Base-by-base conservation (phyloP, 257 asterid species). In the Ophiorrhiza pumila region DNA sequence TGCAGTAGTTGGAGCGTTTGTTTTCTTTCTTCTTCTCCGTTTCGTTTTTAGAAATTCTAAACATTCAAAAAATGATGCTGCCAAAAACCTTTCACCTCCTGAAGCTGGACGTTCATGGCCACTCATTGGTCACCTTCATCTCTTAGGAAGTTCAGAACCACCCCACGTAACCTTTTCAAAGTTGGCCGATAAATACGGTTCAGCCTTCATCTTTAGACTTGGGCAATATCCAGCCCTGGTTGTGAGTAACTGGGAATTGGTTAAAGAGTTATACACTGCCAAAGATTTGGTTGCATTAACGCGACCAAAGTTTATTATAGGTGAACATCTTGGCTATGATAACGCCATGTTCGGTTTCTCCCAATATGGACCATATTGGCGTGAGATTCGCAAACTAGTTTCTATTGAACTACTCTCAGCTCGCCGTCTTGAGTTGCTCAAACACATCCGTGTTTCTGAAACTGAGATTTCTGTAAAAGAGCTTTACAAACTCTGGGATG, bases 91-190 rank as follows among this genome's bases (percentile, higher is more conserved):
- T 22, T 35, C 15, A n/a, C 80, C 72, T 12, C 80, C 78, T 0
- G 75, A 68, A 55, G 83, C 75, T 2, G 70, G 47, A 17, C 77
- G 81, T 9, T 63, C 77, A 10, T 75, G 80, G 83, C 83, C 87
- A 0, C 18, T 80, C 7, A 31, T 83, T 9, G 87, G 87, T 4
- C 87, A 83, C 60, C 85, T 83, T 34, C 87, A 74, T 63, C 77
- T 83, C 39, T 58, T 83, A 14, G 41, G 66, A 61, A 78, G 83
- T 22, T 29, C 78, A 32, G 63, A 77, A 9, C 69, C 70, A n/a
- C 76, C 81, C 27, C 85, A 83, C 56, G 71, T 49, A 31, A 57
- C 42, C 10, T 47, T 83, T 2, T 69, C 53, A 23, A 13, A 14
- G 27, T 10, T 83, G 69, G 85, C 85, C 0, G 83, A 83, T 10